A percentile compares a stretch with the other conserved stretches of the same genome.
Conservation (phyloP, 192 early-diverging fungal genomes). For the Coemansia sp. region DNA sequence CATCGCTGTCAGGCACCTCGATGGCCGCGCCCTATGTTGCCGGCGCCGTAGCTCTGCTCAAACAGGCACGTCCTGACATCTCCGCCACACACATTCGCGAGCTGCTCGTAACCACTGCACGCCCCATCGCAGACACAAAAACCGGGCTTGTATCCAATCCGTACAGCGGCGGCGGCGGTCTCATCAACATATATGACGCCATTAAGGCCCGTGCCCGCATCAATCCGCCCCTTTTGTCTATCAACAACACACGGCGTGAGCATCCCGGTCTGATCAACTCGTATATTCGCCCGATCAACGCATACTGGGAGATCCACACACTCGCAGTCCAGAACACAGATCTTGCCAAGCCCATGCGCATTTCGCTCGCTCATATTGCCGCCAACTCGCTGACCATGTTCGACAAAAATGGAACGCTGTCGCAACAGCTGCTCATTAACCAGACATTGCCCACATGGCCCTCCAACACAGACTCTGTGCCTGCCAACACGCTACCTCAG, state of each 20-base stretch:
- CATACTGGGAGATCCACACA: constrained; percentile 18
- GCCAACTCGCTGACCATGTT: constrained; percentile 47
- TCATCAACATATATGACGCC: constrained; percentile 70
- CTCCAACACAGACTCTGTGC: background rate
- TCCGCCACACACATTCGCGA: constrained; percentile 17
- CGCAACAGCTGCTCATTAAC: background rate
- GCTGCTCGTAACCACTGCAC: constrained; percentile 56
- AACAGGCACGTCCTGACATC: constrained; percentile 49
- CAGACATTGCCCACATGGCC: constrained; percentile 22
- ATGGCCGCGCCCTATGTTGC: constrained; percentile 78
- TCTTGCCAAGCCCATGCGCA: constrained; percentile 1
- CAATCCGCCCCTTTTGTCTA: constrained; percentile 58
- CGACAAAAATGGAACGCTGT: constrained; percentile 16
- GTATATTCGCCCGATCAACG: background rate
- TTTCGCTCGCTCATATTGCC: constrained; percentile 1
- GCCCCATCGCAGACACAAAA: constrained; percentile 35
- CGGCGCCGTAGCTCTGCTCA: constrained; percentile 65
- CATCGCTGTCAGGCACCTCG: constrained; percentile 68
- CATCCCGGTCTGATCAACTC: background rate
- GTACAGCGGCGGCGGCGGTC: constrained; percentile 63
- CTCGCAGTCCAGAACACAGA: constrained; percentile 37
- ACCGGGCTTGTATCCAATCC: constrained; percentile 32
- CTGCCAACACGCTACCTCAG: constrained; percentile 12
- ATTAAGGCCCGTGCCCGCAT: constrained; percentile 55
- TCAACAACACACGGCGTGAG: constrained; percentile 35